Base-by-base conservation (phyloP, 805 yeast genomes). In the Maudiozyma bulderi region DNA sequence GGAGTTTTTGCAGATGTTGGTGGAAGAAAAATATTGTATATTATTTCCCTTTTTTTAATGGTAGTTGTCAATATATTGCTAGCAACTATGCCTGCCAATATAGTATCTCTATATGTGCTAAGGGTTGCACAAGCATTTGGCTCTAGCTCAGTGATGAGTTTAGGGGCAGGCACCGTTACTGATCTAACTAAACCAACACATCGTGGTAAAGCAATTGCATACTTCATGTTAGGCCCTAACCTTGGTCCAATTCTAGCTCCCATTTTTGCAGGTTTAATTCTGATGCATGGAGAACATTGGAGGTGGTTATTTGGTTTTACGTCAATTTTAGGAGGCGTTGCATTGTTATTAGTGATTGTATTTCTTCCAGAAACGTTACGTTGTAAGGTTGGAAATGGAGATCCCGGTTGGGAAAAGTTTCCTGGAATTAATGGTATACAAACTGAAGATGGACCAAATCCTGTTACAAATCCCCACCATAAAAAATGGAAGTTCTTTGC, bases 141-240 rank as follows among this genome's bases (percentile, higher is more conserved):
- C 37, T 95, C 93, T 0, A 78, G 87, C 51, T 83, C 91, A 2
- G 96, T 89, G 0, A 95, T 89, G 62, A 80, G 95, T 15, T 83
- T 87, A 31, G 96, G 96, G 1, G 95, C 96, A 0, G 96, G 95
- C 2, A 86, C 95, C 0, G 81, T 89, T 15, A 79, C 87, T 31
- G 97, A 89, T 62, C 64, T 89, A 33, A 82, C 75, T 52, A 72
- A 78, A 8, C 81, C 83, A 15, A 73, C 76, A 32, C 76, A 81
- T 54, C 72, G 96, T 57, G 96, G 95, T 2, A 70, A 75, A 10
- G 91, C 95, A 1, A 82, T 89, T 76, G 93, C 95, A 0, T 74
- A 82, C 48, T 89, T 81, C 56, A 89, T 88, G 72, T 65, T 89
- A 53, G 97, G 96, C 0, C 95, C 95, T 0, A 78, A 89, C 46